Percentiles rank a stretch among this genome's conserved stretches.
Evolutionary conservation across 108 stramenopile species (phyloP).

Genomic region (Skeletonema marinoi): DNA sequence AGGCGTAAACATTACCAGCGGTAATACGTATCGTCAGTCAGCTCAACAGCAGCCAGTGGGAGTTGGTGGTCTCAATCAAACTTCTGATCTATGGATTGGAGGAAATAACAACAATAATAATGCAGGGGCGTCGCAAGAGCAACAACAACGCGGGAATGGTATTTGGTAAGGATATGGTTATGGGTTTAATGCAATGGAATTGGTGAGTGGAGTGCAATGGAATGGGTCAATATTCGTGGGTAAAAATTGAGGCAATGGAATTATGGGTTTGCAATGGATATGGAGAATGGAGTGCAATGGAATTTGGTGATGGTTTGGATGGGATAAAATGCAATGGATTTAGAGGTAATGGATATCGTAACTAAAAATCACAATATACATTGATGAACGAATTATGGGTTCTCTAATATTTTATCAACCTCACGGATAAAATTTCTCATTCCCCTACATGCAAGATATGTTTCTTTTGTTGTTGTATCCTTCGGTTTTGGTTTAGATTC

Average conservation of each 20-base stretch:
- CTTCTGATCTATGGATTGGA: slow-evolving; percentile 31
- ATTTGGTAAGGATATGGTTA: not conserved
- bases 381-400: not conserved
- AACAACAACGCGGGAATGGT: slow-evolving; percentile 11
- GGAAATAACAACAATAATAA: slow-evolving; percentile 15
- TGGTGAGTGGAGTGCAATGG: slow-evolving; percentile 9
- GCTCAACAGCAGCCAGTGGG: slow-evolving; percentile 35
- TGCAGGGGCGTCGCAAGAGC: slow-evolving; percentile 15
- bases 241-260: slow-evolving; percentile 33
- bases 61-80: slow-evolving; percentile 38
- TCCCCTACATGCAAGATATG: slow-evolving; percentile 60
- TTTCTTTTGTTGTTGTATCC: slow-evolving; percentile 14
- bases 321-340: slow-evolving; percentile 28
- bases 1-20: slow-evolving; percentile 64
- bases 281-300: slow-evolving; percentile 3
- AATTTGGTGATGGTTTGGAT: not conserved
- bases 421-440: slow-evolving; percentile 75
- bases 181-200: slow-evolving; percentile 3
- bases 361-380: not conserved
- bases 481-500: slow-evolving; percentile 5
- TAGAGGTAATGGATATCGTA: slow-evolving; percentile 10
- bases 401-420: slow-evolving; percentile 57
- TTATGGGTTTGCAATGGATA: slow-evolving; percentile 4
- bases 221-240: slow-evolving; percentile 9
- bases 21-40: slow-evolving; percentile 27